These are phyloP conservation scores for Sclerotinia spermophila DNA, from an alignment of 2,329 filamentous ascomycete species.

Conservation along the genomic window DNA sequence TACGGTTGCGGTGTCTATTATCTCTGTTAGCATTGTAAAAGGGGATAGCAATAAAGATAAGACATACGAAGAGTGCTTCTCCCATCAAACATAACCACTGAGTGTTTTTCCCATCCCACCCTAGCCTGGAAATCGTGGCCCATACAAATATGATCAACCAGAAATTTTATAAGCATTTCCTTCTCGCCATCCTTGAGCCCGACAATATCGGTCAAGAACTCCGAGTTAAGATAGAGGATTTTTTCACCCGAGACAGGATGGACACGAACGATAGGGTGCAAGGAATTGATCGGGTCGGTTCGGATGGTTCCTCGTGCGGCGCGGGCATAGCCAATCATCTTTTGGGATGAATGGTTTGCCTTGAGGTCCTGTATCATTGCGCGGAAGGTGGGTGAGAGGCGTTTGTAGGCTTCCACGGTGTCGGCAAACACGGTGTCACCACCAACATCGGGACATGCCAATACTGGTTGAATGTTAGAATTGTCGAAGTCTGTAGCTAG, in stretches of 20 bases:
- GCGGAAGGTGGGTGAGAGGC: conserved; percentile 38
- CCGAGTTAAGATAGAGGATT: conserved; percentile 65
- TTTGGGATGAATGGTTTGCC: conserved; percentile 59
- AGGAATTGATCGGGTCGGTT: conserved; percentile 57
- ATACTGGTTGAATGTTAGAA: conserved; percentile 8
- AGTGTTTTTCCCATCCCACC: conserved; percentile 59
- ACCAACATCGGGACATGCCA: conserved; percentile 47
- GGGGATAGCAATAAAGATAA: not conserved
- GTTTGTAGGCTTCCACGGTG: conserved; percentile 61
- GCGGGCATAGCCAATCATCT: conserved; percentile 52
- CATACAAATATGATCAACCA: conserved; percentile 64
- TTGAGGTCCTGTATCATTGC: conserved; percentile 52
- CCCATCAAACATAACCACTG: conserved; percentile 50
- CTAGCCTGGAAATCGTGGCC: conserved; percentile 67
- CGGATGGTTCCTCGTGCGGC: conserved; percentile 59
- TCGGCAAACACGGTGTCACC: conserved; percentile 71
- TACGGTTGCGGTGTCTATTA: conserved; percentile 47
- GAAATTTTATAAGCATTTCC: conserved; percentile 60
- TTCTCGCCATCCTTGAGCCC: conserved; percentile 66
- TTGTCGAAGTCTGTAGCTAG: not conserved
- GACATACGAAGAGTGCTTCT: conserved; percentile 45
- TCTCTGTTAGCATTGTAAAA: not conserved
- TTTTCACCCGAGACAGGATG: conserved; percentile 73
- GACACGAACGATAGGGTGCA: conserved; percentile 65
- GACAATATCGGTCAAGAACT: conserved; percentile 64